Conservation (phyloP, 2,329 filamentous ascomycete species). For the Aspergillus brunneoviolaceus region DNA sequence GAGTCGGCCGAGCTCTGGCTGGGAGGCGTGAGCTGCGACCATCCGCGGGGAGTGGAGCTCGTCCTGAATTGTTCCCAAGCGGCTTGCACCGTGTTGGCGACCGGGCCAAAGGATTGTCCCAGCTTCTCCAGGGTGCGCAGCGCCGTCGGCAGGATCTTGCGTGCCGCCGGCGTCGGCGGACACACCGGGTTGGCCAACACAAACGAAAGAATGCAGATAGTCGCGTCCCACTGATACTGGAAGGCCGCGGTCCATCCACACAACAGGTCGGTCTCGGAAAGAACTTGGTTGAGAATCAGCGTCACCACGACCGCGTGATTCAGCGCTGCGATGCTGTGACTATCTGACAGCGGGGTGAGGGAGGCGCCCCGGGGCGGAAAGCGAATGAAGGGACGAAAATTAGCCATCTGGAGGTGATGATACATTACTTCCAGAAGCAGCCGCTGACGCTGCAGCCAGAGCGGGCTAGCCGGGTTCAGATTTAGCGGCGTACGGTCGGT, state of each 20-base stretch:
- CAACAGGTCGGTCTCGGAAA: conserved; percentile 32
- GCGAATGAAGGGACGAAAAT: conserved; percentile 44
- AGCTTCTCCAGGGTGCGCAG: no score
- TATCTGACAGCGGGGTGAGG: conserved; percentile 19
- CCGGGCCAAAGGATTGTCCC: no score
- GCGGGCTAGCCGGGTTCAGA: conserved; percentile 38
- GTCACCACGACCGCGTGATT: conserved; percentile 41
- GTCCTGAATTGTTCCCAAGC: no score
- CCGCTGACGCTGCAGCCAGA: conserved; percentile 46
- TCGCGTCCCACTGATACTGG: conserved; percentile 48
- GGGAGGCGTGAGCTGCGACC: no score
- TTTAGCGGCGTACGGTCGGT: conserved; percentile 37
- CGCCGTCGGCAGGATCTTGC: conserved; percentile 9
- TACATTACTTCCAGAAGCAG: conserved; percentile 45
- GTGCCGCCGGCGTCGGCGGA: conserved; percentile 27
- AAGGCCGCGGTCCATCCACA: conserved; percentile 43
- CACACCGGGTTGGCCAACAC: conserved; percentile 39
- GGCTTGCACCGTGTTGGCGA: no score
- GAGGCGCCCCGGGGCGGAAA: conserved; percentile 24
- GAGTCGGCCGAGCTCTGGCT: no score
- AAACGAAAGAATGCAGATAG: conserved; percentile 44
- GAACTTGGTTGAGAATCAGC: conserved; percentile 40
- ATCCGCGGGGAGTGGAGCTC: no score
- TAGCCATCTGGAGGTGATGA: conserved; percentile 39
- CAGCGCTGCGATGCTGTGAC: conserved; percentile 24